These are phyloP conservation scores for Austroboletus novae-zelandiae DNA, from an alignment of 1,284 basidiomycete genomes.

Conservation along the genomic window DNA sequence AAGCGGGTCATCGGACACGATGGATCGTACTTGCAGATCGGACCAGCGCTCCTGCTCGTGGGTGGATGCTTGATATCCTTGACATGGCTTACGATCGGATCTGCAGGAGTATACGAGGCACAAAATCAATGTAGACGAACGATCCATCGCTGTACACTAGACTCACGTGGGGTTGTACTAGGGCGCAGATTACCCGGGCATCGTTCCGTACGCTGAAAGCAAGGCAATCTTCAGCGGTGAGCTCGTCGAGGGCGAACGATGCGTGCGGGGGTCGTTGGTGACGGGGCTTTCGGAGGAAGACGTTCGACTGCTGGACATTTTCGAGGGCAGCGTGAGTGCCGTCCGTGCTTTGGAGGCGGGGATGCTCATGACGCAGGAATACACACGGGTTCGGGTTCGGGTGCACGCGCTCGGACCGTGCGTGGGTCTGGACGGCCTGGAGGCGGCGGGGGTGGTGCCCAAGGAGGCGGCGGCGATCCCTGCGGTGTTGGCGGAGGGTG, in stretches of 20 bases:
- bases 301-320: conserved; percentile 62
- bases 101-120: conserved; percentile 75
- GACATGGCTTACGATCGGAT: neutral
- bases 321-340: conserved; percentile 73
- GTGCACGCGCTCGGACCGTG: conserved; percentile 55
- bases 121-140: conserved; percentile 45
- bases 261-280: conserved; percentile 72
- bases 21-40: conserved; percentile 52
- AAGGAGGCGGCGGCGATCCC: neutral
- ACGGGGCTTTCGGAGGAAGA: conserved; percentile 60
- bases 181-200: conserved; percentile 77
- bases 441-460: conserved; percentile 33
- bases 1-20: conserved; percentile 61
- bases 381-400: conserved; percentile 51
- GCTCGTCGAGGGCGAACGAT: conserved; percentile 47
- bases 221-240: conserved; percentile 42
- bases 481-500: neutral
- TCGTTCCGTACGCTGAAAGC: conserved; percentile 56
- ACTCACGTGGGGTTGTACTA: conserved; percentile 26
- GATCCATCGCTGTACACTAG: neutral
- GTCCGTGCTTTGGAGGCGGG: neutral
- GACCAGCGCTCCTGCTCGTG: conserved; percentile 53
- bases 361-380: conserved; percentile 55
- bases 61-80: conserved; percentile 12
- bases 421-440: conserved; percentile 33